Evolutionary conservation across 1,284 basidiomycete species (phyloP).

Genomic region (Trichosporon asahii): DNA sequence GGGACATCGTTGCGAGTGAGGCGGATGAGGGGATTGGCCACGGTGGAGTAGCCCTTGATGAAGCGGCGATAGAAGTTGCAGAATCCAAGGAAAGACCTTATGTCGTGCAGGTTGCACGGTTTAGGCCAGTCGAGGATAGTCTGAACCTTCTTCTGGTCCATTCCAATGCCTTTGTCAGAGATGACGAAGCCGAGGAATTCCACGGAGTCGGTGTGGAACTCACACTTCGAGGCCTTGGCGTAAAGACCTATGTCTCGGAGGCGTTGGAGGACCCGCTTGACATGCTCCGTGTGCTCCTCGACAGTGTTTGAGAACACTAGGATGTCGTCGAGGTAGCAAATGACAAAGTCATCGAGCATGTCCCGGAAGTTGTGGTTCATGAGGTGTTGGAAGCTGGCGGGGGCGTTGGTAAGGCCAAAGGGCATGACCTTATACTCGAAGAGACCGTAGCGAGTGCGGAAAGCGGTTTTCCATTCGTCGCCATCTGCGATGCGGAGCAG

Average conservation of each 20-base stretch:
- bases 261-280: not conserved
- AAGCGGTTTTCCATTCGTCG: slow-evolving; percentile 49
- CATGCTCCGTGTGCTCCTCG: not conserved
- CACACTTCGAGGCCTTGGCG: not conserved
- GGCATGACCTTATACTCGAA: slow-evolving; percentile 51
- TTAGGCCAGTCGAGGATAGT: slow-evolving; percentile 33
- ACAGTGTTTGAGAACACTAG: slow-evolving; percentile 17
- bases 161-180: slow-evolving; percentile 44
- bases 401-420: slow-evolving; percentile 52
- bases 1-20: too few relatives aligned
- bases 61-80: slow-evolving; percentile 54
- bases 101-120: slow-evolving; percentile 28
- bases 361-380: slow-evolving; percentile 39
- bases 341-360: slow-evolving; percentile 34
- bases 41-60: slow-evolving; percentile 26
- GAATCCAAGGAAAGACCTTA: slow-evolving; percentile 51
- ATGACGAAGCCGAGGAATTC: slow-evolving; percentile 27
- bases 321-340: slow-evolving; percentile 48
- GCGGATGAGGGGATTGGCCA: too few relatives aligned
- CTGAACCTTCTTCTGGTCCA: slow-evolving; percentile 52
- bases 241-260: not conserved
- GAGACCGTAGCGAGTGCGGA: slow-evolving; percentile 46
- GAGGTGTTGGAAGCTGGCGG: slow-evolving; percentile 46
- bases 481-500: slow-evolving; percentile 35
- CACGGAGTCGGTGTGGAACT: slow-evolving; percentile 1